Percentiles rank a stretch among this genome's conserved stretches.
phyloP scores from a whole-genome alignment of 2,329 filamentous ascomycete genomes.

The Cladosporium sp. region DNA sequence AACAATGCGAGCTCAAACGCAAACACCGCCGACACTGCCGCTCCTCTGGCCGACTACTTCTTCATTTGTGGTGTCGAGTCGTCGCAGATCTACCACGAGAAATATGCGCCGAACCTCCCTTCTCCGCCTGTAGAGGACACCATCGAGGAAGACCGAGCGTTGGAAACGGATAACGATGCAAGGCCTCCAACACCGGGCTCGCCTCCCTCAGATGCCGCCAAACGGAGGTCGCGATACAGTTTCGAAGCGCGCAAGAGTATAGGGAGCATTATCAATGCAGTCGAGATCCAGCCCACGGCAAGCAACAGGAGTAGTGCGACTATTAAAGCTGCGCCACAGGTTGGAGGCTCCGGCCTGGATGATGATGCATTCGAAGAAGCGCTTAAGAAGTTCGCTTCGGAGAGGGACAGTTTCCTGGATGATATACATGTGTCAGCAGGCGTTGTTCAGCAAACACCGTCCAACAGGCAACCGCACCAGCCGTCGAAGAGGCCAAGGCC shows the following conservation, averaged over 20 bases:
- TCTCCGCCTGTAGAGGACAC: slow-evolving; percentile 48
- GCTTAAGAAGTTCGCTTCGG: slow-evolving; percentile 89
- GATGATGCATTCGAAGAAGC: slow-evolving; percentile 94
- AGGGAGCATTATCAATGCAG: slow-evolving; percentile 43
- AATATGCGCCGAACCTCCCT: slow-evolving; percentile 16
- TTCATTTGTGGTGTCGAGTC: slow-evolving; percentile 58
- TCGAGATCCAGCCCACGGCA: slow-evolving; percentile 43
- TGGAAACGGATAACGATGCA: slow-evolving; percentile 50
- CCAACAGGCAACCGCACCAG: slow-evolving; percentile 50
- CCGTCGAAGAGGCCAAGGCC: slow-evolving; percentile 55
- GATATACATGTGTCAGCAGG: slow-evolving; percentile 87
- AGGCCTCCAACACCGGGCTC: slow-evolving; percentile 44
- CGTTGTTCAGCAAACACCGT: slow-evolving; percentile 50
- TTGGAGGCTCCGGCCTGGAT: slow-evolving; percentile 43
- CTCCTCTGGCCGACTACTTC: slow-evolving; percentile 63
- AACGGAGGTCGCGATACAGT: slow-evolving; percentile 40
- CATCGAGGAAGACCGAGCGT: slow-evolving; percentile 57
- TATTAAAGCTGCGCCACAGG: slow-evolving; percentile 46
- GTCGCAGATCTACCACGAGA: slow-evolving; percentile 48
- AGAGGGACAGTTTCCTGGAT: slow-evolving; percentile 87
- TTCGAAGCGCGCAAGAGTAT: slow-evolving; percentile 49
- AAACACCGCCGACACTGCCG: slow-evolving; percentile 33
- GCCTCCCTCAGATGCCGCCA: slow-evolving; percentile 34
- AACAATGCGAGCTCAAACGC: slow-evolving; percentile 7
- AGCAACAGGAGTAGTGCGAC: slow-evolving; percentile 64